Percentiles rank a stretch among this genome's conserved stretches.
Conservation (phyloP, 192 early-diverging fungal genomes). For the Kappamyces sp. region DNA sequence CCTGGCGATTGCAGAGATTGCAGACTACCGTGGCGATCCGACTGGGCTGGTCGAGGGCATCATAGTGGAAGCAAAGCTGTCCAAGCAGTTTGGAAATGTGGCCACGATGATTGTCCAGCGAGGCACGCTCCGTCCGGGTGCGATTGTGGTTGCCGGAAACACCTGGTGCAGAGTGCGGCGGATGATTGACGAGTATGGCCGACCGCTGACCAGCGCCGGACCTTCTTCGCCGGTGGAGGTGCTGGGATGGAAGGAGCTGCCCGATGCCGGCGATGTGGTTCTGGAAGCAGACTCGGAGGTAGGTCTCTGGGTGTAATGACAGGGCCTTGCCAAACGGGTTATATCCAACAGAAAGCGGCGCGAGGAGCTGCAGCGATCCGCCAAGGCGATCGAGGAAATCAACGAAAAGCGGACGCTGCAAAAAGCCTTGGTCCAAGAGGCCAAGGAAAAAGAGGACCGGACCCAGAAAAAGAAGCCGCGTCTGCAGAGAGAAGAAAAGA, state of each 20-base stretch:
- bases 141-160: conserved; percentile 77
- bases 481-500: conserved; percentile 17
- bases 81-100: conserved; percentile 76
- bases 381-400: conserved; percentile 65
- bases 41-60: conserved; percentile 74
- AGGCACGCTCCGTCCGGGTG: conserved; percentile 76
- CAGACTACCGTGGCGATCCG: conserved; percentile 80
- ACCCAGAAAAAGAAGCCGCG: not conserved
- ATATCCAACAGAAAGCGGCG: conserved; percentile 61
- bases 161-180: conserved; percentile 82
- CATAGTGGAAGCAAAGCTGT: conserved; percentile 83
- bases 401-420: conserved; percentile 62
- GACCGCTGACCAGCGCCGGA: conserved; percentile 62
- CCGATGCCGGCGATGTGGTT: conserved; percentile 83
- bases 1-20: conserved; percentile 74
- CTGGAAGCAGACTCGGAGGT: conserved; percentile 67
- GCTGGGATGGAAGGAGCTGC: conserved; percentile 90
- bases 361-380: conserved; percentile 52
- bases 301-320: conserved; percentile 8
- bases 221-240: conserved; percentile 84
- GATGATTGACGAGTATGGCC: conserved; percentile 76
- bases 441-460: conserved; percentile 12
- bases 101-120: conserved; percentile 84
- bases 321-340: conserved; percentile 70
- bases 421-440: conserved; percentile 8